A percentile compares a stretch with the other conserved stretches of the same genome.
phyloP scores from a whole-genome alignment of 306 rosid species.

The Gynostemma pentaphyllum region DNA sequence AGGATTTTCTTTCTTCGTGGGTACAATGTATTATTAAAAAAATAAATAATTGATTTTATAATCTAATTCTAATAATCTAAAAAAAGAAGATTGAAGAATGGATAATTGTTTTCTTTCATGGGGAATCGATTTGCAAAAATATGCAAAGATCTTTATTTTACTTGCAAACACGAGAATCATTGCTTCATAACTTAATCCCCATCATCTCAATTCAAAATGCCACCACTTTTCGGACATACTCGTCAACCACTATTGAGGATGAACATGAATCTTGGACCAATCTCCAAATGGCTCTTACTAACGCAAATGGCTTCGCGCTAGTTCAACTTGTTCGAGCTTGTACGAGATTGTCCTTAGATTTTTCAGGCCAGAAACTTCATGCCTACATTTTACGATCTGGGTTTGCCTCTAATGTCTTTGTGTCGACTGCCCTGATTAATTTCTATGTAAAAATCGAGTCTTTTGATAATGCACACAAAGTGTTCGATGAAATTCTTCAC shows the following conservation, averaged over 20 bases:
- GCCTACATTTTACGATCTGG: slow-evolving; percentile 46
- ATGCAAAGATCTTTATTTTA: background rate
- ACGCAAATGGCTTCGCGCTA: slow-evolving; percentile 29
- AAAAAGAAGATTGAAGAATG: too few relatives aligned
- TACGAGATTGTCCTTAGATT: slow-evolving; percentile 14
- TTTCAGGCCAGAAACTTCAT: slow-evolving; percentile 38
- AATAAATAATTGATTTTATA: too few relatives aligned
- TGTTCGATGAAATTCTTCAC: slow-evolving; percentile 47
- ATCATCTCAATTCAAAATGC: background rate
- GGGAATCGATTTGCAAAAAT: background rate
- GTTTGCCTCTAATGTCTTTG: slow-evolving; percentile 21
- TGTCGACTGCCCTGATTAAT: slow-evolving; percentile 32
- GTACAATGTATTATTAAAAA: too few relatives aligned
- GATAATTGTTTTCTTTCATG: background rate
- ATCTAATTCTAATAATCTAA: too few relatives aligned
- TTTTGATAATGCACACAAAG: slow-evolving; percentile 21
- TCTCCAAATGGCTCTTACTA: slow-evolving; percentile 10
- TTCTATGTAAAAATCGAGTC: slow-evolving; percentile 21
- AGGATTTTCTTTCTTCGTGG: too few relatives aligned
- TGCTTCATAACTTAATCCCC: background rate
- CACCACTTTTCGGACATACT: background rate
- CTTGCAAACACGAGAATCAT: background rate
- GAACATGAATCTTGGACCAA: slow-evolving; percentile 8
- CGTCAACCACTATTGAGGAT: background rate
- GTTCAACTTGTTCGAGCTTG: slow-evolving; percentile 37